Conservation (phyloP, 164 flowering plant species). For the Liquidambar formosana region DNA sequence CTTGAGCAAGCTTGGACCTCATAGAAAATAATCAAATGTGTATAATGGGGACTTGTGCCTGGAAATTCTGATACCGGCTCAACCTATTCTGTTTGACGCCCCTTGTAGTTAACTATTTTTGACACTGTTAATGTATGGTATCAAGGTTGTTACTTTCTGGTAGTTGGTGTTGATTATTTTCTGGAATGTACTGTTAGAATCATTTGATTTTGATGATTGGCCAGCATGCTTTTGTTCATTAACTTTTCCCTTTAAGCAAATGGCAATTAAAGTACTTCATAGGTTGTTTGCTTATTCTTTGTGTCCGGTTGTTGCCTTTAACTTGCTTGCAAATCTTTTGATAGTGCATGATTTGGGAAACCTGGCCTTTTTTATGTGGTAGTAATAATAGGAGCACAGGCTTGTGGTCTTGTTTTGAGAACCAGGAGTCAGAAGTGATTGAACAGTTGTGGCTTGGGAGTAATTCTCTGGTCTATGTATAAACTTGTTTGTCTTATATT, state of each 20-base stretch:
- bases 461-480: background rate
- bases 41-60: background rate
- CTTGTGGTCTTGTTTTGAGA: background rate
- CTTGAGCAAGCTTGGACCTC: background rate
- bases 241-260: background rate
- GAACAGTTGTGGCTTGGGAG: background rate
- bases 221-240: background rate
- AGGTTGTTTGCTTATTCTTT: background rate
- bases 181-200: background rate
- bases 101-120: background rate
- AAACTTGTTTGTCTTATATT: background rate
- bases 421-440: background rate
- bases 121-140: background rate
- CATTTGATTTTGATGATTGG: background rate
- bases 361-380: background rate
- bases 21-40: background rate
- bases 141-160: background rate
- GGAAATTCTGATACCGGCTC: background rate
- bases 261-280: background rate
- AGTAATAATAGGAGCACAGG: too few species aligned
- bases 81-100: background rate
- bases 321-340: background rate
- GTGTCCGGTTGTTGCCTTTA: background rate
- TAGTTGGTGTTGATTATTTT: background rate
- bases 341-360: background rate